Evolutionary conservation across 2,329 filamentous ascomycete genomes (phyloP), one percentile per base, ranked within the genome.

Genomic region (Calonectria ilicicola): DNA sequence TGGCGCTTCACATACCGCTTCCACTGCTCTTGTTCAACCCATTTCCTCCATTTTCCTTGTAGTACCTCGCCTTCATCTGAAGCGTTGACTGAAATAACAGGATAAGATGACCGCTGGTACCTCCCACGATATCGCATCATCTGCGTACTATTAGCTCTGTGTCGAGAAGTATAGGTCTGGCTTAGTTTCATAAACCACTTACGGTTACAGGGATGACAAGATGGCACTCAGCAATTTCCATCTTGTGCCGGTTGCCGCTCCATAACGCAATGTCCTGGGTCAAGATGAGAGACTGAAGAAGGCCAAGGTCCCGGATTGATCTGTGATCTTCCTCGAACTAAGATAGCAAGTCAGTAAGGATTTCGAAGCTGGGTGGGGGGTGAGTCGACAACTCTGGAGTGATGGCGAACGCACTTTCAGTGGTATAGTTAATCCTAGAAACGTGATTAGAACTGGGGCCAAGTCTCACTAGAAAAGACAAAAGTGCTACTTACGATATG

Each of bases 1-100:
- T 17, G 9, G 8, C 10, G n/a, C 3, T n/a, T 15, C 10, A 65
- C 77, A 67, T 74, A 89, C 84, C 92, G 88, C 80, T 94, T 93
- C 84, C 90, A 93, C 3, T 90, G 91, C 78, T 94, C 93, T 72
- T 89, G 85, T 58, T 90, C 86, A 17, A 90, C 87, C 93, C 93
- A 95, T 27, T 83, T 82, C 68, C 84, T 86, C 93, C 93, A 95
- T 77, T 94, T 94, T 4, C 86, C 83, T 70, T 93, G 88, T 0
- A 95, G 83, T 2, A 83, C 83, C 21, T 89, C 81, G 1, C 89
- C 90, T 26, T 89, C 84, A 68, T 94, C 92, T 1, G 88, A 86
- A 0, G 86, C 78, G n/a, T 83, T 79, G 2, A 91, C 87, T 0
- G 84, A 80, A 17, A 93, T 86, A 2, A 84, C 81, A 2, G 87